Evolutionary conservation across 73 alveolate species (phyloP).

Genomic region (Paramecium pentaurelia): DNA sequence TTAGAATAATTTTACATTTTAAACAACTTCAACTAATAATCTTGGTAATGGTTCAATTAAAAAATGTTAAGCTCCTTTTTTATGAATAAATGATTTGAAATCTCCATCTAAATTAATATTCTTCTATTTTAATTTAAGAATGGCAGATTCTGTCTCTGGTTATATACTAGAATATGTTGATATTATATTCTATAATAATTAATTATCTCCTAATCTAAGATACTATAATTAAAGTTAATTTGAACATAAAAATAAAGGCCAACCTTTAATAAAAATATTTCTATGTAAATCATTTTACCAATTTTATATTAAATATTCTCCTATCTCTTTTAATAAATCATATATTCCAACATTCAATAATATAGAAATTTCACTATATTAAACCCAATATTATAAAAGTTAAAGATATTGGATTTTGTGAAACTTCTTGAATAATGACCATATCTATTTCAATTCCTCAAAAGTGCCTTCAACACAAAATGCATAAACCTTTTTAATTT

Average conservation of each 20-base stretch:
- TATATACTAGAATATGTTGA: background rate
- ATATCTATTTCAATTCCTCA: background rate
- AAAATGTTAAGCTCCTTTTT: background rate
- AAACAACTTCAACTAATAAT: background rate
- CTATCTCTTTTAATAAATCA: background rate
- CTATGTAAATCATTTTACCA: background rate
- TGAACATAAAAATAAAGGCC: slow-evolving; percentile 2
- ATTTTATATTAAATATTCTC: background rate
- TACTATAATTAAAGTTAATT: background rate
- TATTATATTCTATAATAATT: background rate
- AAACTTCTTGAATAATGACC: background rate
- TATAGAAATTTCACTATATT: background rate
- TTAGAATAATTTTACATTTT: background rate
- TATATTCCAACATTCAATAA: background rate
- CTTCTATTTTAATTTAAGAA: background rate
- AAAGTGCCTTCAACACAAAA: slow-evolving; percentile 48
- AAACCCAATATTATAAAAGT: slow-evolving; percentile 33
- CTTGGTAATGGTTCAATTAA: background rate
- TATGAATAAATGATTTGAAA: background rate
- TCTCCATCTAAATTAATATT: background rate
- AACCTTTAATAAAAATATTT: background rate
- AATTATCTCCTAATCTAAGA: background rate
- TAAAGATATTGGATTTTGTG: background rate
- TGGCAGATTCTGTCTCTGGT: background rate
- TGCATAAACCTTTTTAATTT: slow-evolving; percentile 41